Evolutionary conservation across 2,329 filamentous ascomycete genomes (phyloP), one percentile per base, ranked within the genome.

Genomic region (Coniochaeta sp.): DNA sequence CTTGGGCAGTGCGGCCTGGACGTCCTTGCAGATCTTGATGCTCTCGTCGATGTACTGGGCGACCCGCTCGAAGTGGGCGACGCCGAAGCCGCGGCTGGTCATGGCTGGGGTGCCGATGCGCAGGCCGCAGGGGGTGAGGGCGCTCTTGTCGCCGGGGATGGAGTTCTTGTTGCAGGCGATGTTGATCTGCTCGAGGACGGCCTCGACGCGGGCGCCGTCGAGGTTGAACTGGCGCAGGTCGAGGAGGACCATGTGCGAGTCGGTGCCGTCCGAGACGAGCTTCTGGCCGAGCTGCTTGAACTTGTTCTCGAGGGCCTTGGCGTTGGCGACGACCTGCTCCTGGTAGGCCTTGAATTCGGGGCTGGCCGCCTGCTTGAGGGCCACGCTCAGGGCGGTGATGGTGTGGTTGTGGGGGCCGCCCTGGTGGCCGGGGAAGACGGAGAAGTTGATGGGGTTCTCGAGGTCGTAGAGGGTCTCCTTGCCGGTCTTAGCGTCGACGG

Each of bases 131-230:
- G 94, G 94, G 58, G 90, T 96, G 60, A 99, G 82, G 48, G 94
- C 94, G 53, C 89, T 95, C 81, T 95, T 96, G 81, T 99, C 94
- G 57, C 94, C 94, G 35, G 94, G 94, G 54, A 96, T 94, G 55
- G 89, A 87, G 83, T 99, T 99, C 85, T 99, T 99, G 85, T 99
- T 99, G 83, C 91, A 95, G 56, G 94, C 91, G 71, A 99, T 95
- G 79, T 96, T 95, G 74, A 96, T 94, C 71, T 95, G 88, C 78
- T 99, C 94, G 18, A 99, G 86, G 54, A 99, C 87, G 56, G 89
- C 86, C 81, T 99, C 94, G 38, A 97, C 88, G 71, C 94, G 90
- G 53, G 94, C 94, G 64, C 94, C 94, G 64, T 99, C 94, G 16
- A 99, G 83, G 57, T 76, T 79, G 67, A 89, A 82, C 66, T 91